Percentiles rank a stretch among this genome's conserved stretches.
Evolutionary conservation across 352 stramenopile genomes (phyloP).

Genomic region (Pythium brassicae): DNA sequence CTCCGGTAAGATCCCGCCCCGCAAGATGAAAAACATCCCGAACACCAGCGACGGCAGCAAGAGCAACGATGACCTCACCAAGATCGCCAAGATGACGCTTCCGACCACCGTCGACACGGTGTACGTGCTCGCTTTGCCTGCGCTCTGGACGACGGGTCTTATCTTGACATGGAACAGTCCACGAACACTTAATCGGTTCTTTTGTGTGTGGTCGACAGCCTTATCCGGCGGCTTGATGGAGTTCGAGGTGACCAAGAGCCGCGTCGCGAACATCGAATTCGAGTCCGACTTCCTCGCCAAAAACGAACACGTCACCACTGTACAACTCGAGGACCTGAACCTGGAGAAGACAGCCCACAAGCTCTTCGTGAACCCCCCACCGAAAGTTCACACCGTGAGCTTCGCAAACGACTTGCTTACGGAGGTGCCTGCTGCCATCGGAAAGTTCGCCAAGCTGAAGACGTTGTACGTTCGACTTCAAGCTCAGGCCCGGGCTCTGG

Average conservation of each 20-base stretch:
- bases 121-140: too few relatives aligned
- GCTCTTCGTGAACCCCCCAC: background rate
- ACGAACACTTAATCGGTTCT: background rate
- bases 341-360: background rate
- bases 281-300: background rate
- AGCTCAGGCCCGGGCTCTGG: too few relatives aligned
- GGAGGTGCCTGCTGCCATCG: background rate
- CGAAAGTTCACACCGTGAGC: background rate
- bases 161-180: background rate
- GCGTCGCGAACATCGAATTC: constrained; percentile 1
- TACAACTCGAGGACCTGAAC: constrained; percentile 1
- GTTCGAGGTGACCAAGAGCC: background rate
- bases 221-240: background rate
- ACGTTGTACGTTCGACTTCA: background rate
- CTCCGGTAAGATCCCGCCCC: background rate
- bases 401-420: background rate
- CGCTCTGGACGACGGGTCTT: too few relatives aligned
- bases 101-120: too few relatives aligned
- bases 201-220: background rate
- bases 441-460: background rate
- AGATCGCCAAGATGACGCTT: background rate
- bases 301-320: background rate
- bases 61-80: background rate
- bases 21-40: background rate
- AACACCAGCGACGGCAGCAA: background rate